These are phyloP conservation scores for Themeda triandra DNA, from an alignment of 176 grass and related monocot species.

Conservation along the genomic window DNA sequence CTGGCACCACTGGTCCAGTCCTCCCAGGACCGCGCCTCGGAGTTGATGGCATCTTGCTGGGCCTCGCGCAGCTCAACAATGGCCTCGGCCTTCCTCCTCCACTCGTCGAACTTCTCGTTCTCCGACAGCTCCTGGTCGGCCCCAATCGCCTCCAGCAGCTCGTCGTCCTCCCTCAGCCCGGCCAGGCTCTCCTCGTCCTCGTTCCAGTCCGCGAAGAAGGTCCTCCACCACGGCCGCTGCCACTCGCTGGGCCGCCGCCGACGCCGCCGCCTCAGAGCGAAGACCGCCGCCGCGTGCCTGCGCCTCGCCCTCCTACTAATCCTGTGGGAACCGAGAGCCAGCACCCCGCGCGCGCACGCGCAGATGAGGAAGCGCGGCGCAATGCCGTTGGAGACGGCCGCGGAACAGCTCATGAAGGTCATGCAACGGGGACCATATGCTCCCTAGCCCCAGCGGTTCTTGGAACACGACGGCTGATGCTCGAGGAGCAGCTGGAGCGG, in stretches of 20 bases:
- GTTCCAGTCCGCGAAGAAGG: slow-evolving; percentile 57
- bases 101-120: slow-evolving; percentile 73
- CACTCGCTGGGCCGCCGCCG: slow-evolving; percentile 23
- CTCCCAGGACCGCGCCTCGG: slow-evolving; percentile 70
- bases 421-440: slow-evolving; percentile 33
- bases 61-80: slow-evolving; percentile 79
- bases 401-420: slow-evolving; percentile 63
- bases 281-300: slow-evolving; percentile 36
- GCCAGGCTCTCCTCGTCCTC: slow-evolving; percentile 55
- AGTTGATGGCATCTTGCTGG: slow-evolving; percentile 55
- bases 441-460: slow-evolving; percentile 12
- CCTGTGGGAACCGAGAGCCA: slow-evolving; percentile 31
- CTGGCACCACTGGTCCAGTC: slow-evolving; percentile 65
- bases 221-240: slow-evolving; percentile 72
- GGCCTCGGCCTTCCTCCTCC: slow-evolving; percentile 87
- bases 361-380: neutral
- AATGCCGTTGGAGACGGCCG: slow-evolving; percentile 36
- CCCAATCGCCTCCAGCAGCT: slow-evolving; percentile 32
- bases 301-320: slow-evolving; percentile 23
- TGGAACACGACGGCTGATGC: neutral
- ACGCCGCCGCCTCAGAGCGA: slow-evolving; percentile 31
- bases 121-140: slow-evolving; percentile 43
- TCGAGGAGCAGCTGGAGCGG: neutral
- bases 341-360: slow-evolving; percentile 29
- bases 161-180: slow-evolving; percentile 48